phyloP scores from a whole-genome alignment of 1,139 yeast species.

The Williopsis jadinii region DNA sequence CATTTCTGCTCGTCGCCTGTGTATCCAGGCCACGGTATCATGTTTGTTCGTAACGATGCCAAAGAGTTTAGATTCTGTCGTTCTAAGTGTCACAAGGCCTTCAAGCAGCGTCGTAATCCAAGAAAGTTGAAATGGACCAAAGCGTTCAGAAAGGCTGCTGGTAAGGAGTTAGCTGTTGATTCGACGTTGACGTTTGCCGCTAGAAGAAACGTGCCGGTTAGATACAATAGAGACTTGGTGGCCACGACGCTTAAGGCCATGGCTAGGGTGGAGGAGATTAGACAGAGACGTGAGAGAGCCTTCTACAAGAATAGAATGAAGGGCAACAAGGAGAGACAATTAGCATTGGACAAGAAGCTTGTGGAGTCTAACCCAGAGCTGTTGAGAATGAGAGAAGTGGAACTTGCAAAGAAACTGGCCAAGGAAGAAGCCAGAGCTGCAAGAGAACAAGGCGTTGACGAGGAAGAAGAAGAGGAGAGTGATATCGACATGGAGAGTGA shows the following conservation, averaged over 20 bases:
- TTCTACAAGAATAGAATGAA: slow-evolving; percentile 99
- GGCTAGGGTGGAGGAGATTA: slow-evolving; percentile 93
- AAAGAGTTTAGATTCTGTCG: slow-evolving; percentile 97
- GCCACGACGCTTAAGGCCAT: slow-evolving; percentile 91
- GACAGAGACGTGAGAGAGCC: slow-evolving; percentile 95
- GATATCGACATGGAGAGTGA: slow-evolving; percentile 33
- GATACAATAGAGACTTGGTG: slow-evolving; percentile 94
- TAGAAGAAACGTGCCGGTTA: slow-evolving; percentile 95
- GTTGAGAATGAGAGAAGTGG: slow-evolving; percentile 88
- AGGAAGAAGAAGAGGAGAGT: slow-evolving; percentile 35
- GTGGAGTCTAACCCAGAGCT: slow-evolving; percentile 86
- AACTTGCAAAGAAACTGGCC: slow-evolving; percentile 74
- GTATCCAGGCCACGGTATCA: slow-evolving; percentile 95
- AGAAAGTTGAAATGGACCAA: slow-evolving; percentile 98
- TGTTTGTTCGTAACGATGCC: slow-evolving; percentile 97
- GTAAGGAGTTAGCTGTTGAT: slow-evolving; percentile 96
- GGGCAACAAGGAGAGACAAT: slow-evolving; percentile 85
- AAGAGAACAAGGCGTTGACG: slow-evolving; percentile 41
- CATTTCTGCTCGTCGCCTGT: slow-evolving; percentile 98
- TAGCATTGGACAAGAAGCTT: slow-evolving; percentile 80
- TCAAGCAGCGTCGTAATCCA: slow-evolving; percentile 98
- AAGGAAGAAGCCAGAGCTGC: slow-evolving; percentile 55
- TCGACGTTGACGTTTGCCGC: slow-evolving; percentile 94
- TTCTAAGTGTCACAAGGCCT: slow-evolving; percentile 95
- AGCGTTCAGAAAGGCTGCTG: slow-evolving; percentile 98